Evolutionary conservation across 345 rosid genomes (phyloP), one percentile per base, ranked within the genome.

Genomic region (Lagerstroemia speciosa): DNA sequence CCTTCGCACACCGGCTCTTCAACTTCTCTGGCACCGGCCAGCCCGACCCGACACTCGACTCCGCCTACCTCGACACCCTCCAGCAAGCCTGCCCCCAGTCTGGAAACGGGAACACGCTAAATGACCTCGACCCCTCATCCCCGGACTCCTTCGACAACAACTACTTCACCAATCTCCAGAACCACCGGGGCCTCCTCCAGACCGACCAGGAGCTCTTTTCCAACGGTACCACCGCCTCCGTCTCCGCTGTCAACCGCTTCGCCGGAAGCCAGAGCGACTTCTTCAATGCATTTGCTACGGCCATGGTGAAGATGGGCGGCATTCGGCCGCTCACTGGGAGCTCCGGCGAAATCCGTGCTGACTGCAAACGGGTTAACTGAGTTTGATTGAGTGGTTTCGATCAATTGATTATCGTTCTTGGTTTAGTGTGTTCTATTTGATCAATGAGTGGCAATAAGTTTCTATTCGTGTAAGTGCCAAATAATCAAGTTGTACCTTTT

Each of bases 241-340:
- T 41, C 20, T 19, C 78, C n/a, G 32, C 76, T 16, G 84, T 85
- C 36, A 78, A 78, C 70, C 52, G 27, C 40, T 85, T 80, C 45
- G 76, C 77, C 2, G 26, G 64, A 5, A 71, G 45, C 76, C 80
- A 75, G 58, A 34, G 74, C 5, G 72, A 72, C 6, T 84, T 84
- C 72, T 79, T 82, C 24, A 73, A 68, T 8, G 74, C 73, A 68
- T 82, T 84, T 64, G 82, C 60, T 57, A 70, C 32, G 71, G 75
- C 84, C 22, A 84, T 84, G 82, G 71, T 82, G 38, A 84, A 75
- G 4, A 77, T 84, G 86, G 83, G 86, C 62, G 80, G 78, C 38
- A 73, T 81, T n/a, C 69, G 80, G 43, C 76, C 80, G 0, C 67
- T 81, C 65, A 80, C 83, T 0, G 86, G 88, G n/a, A 71, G 64